Base-by-base conservation (phyloP, 2,329 filamentous ascomycete species). In the Fusarium nisikadoi region DNA sequence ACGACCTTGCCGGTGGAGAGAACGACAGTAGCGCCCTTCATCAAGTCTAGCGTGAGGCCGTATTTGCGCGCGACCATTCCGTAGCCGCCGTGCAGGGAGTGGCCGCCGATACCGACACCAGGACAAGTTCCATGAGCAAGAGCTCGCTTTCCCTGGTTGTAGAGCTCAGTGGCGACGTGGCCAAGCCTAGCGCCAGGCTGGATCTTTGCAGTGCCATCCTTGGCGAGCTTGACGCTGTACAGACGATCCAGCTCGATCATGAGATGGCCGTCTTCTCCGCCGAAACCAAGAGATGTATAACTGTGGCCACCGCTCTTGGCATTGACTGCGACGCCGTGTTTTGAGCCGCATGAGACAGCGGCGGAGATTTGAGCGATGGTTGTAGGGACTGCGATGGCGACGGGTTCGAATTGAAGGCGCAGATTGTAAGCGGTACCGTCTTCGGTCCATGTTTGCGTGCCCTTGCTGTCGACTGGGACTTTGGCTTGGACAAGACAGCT, bases 61-160 rank as follows among this genome's bases (percentile, higher is more conserved):
- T 74, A 63, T n/a, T 77, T 75, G n/a, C 76, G 76, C 27, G 77
- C 72, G 45, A 79, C 77, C 76, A 80, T 78, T 3, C 78, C 79
- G 65, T 79, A 80, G 39, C 78, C 79, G 16, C 78, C 79, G 43
- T 79, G 75, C 17, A 77, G 69, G 5, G 75, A 74, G 60, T 79
- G 79, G n/a, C 79, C 79, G 23, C 74, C 76, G 12, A 80, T 57
- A 20, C 79, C 79, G 29, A 80, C 78, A 42, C 76, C 84, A 4
- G 86, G 85, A 71, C 86, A 88, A 10, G 86, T 87, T 35, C 86
- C 86, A 62, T 88, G 86, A 42, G 83, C 80, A 10, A 88, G 79
- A 8, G 83, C 86, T 7, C 76, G 82, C 74, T 73, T 78, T 2
- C 83, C 83, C 55, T 85, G 83, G 36, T 78, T 75, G 55, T 80